Conservation (phyloP, 2,329 filamentous ascomycete genomes). For the Shiraia sp. region DNA sequence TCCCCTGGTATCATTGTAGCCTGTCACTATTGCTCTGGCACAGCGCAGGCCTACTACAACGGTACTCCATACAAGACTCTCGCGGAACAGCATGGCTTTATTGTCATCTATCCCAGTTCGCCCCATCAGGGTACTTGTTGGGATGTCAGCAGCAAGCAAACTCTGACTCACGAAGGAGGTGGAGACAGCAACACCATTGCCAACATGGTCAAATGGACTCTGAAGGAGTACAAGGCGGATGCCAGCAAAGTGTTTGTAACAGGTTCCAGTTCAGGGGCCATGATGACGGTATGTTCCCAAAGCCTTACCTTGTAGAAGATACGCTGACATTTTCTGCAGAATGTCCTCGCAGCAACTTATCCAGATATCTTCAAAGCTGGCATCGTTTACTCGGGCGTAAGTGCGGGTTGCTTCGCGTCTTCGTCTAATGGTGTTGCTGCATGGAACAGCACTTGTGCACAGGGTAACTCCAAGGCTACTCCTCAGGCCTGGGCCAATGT, state of each 20-base stretch:
- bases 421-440: conserved; percentile 47
- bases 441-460: conserved; percentile 59
- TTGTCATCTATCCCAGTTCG: conserved; percentile 62
- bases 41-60: conserved; percentile 53
- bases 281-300: conserved; percentile 54
- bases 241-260: conserved; percentile 58
- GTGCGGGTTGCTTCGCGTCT: conserved; percentile 58
- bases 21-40: conserved; percentile 61
- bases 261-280: conserved; percentile 58
- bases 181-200: conserved; percentile 61
- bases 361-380: conserved; percentile 59
- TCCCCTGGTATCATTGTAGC: conserved; percentile 59
- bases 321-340: conserved; percentile 24
- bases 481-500: conserved; percentile 55
- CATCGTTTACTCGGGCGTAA: conserved; percentile 57
- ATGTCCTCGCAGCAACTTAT: conserved; percentile 57
- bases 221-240: conserved; percentile 58
- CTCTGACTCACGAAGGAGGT: conserved; percentile 61
- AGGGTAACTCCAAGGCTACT: conserved; percentile 52
- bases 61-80: conserved; percentile 58
- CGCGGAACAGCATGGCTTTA: conserved; percentile 61
- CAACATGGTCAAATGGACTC: conserved; percentile 62
- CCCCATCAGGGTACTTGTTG: conserved; percentile 60
- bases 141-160: conserved; percentile 60
- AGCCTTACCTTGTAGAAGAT: too few species aligned